Base-by-base conservation (phyloP, 139 green algal species). In the Asterochloris erici region DNA sequence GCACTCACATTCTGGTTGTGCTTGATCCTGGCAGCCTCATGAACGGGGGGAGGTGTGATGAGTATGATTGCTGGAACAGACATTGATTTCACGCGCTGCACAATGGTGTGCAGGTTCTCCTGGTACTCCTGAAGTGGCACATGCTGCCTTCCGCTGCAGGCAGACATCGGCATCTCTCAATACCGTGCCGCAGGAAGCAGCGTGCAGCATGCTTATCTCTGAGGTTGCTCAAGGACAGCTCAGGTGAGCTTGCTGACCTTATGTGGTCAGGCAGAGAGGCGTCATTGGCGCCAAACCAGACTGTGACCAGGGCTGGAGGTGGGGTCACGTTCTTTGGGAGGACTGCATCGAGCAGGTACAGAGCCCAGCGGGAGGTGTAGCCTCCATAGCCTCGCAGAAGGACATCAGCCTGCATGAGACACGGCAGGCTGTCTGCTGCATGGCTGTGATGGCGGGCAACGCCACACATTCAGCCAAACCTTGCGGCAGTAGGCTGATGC, bases 221-320 rank as follows among this genome's bases (percentile, higher is more conserved):
- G 38, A 54, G 6, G 38, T 6, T 54, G 38, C 38, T 54, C 38
- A 54, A 2, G 38, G 38, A 54, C 38, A 54, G 38, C 38, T 54
- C 38, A 54, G 38, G 4, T 54, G 38, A 54, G 38, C 38, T 54
- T 54, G 16, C 38, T 68, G 16, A n/a, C 17, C 74, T 79, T 1
- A 27, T 79, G 6, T 23, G 74, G 28, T 69, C 10, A 68, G 92
- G 90, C 60, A 95, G 79, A 9, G 93, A 94, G 11, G 94, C 94
- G 79, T 99, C 96, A 79, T 99, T 99, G 61, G 96, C 96, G 13
- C 96, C 96, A 79, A 99, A 96, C 69, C 93, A 98, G 0, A 99
- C 78, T 0, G 93, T 95, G 14, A 90, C 87, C 24, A 97, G 86
- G 27, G 74, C 54, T 61, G 71, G 70, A 68, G 63, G 28, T 63